Evolutionary conservation across 2,329 filamentous ascomycete species (phyloP), one percentile per base, ranked within the genome.

Genomic region (Beauveria varroae): DNA sequence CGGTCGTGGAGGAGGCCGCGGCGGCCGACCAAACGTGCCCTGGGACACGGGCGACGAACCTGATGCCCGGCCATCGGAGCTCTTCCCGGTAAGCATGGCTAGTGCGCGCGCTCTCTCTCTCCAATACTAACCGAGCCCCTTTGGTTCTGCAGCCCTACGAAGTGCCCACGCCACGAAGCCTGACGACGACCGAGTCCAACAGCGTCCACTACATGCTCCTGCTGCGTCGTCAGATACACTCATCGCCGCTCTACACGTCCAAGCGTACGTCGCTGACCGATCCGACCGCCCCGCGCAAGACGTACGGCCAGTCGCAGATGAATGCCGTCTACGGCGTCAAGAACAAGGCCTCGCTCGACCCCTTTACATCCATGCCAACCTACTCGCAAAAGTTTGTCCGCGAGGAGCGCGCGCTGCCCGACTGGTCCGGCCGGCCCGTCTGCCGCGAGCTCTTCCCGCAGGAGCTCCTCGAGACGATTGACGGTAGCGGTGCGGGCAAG

Each of bases 281-380:
- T 37, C 74, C 77, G 5, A 72, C 74, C 5, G 74, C 70, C 16
- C 73, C 72, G 37, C 69, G 73, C 57, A 76, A 73, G 63, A 72
- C 68, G 69, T 85, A 86, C 71, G 81, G 81, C 65, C 82, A 83
- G 67, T 76, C 80, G n/a, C 83, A 86, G 71, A 73, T 80, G 68
- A 85, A 85, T 71, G 78, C 79, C 64, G 79, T 78, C 60, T 86
- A 81, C 72, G 80, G 78, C 63, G 72, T 80, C 66, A 79, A 78
- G 69, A 84, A 75, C 72, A 81, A 80, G 66, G 82, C 82, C 43
- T 82, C 79, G 14, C 67, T 81, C 55, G 82, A 86, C 69, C 81
- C 83, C 22, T 86, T 86, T 70, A 78, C 76, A n/a, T 76, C 80
- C 46, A 78, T 85, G 61, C 81, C 81, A n/a, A 80, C 79, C 63